Evolutionary conservation across 2,329 filamentous ascomycete genomes (phyloP).

Genomic region (Hymenoscyphus fructigenus): DNA sequence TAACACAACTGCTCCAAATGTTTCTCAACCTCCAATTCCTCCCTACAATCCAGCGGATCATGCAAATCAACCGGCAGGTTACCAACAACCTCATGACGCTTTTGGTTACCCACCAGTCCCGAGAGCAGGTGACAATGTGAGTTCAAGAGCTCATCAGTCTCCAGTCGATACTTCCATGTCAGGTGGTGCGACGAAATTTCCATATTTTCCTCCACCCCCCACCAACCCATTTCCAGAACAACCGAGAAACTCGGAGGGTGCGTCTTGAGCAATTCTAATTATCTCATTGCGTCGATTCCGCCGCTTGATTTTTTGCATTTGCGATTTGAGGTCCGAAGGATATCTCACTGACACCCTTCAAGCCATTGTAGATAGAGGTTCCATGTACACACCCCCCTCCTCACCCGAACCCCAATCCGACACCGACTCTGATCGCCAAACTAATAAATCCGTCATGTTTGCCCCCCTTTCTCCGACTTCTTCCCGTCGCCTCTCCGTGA

Average conservation of each 20-base stretch:
- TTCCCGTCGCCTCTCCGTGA: conserved; percentile 24
- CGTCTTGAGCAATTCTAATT: conserved; percentile 23
- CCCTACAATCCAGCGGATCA: conserved; percentile 37
- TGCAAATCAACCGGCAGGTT: conserved; percentile 21
- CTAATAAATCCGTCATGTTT: conserved; percentile 35
- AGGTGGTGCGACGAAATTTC: conserved; percentile 15
- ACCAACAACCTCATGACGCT: conserved; percentile 18
- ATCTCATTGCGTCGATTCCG: conserved; percentile 12
- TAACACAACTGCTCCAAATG: conserved; percentile 29
- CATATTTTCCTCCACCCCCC: conserved; percentile 33
- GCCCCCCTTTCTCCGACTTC: conserved; percentile 35
- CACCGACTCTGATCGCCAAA: conserved; percentile 8
- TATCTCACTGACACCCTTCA: conserved; percentile 3
- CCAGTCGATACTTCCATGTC: conserved; percentile 9
- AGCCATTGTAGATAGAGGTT: conserved; percentile 21
- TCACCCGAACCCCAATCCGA: conserved; percentile 12
- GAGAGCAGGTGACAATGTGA: conserved; percentile 37
- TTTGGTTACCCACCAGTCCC: conserved; percentile 27
- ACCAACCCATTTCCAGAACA: conserved; percentile 27
- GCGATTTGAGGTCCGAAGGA: conserved; percentile 7
- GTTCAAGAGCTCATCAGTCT: conserved; percentile 29
- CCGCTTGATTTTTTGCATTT: not conserved
- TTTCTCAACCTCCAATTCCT: conserved; percentile 29
- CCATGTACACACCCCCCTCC: conserved; percentile 15
- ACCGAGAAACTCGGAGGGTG: conserved; percentile 32